These are phyloP conservation scores for Sarocladium brachiariae DNA, from an alignment of 2,329 filamentous ascomycete genomes.

Conservation along the genomic window DNA sequence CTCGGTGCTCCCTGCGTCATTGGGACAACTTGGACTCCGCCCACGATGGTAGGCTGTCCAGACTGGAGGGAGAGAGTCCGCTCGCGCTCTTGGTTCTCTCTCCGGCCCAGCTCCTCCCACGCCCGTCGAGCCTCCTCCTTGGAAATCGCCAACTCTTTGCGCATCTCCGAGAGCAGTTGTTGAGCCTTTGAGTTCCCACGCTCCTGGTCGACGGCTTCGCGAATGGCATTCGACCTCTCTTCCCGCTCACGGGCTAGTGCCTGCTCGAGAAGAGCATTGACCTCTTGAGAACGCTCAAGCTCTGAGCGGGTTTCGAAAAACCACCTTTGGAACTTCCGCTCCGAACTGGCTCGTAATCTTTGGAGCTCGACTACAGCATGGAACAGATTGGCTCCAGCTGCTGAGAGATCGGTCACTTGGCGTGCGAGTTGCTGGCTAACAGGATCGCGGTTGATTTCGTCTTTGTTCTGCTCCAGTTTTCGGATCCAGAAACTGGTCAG, in stretches of 20 bases:
- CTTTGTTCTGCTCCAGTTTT: slow-evolving; percentile 81
- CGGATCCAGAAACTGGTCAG: slow-evolving; percentile 97
- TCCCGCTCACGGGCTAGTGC: slow-evolving; percentile 69
- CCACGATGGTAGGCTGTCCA: slow-evolving; percentile 81
- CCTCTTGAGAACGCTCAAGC: slow-evolving; percentile 76
- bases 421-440: slow-evolving; percentile 82
- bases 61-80: slow-evolving; percentile 77
- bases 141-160: slow-evolving; percentile 85
- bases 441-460: slow-evolving; percentile 75
- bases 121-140: slow-evolving; percentile 93
- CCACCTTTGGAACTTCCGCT: slow-evolving; percentile 97
- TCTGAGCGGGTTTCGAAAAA: slow-evolving; percentile 92
- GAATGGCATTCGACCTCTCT: slow-evolving; percentile 59
- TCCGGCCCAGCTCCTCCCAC: slow-evolving; percentile 92
- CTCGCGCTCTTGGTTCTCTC: slow-evolving; percentile 89
- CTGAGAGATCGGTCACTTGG: slow-evolving; percentile 95
- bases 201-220: slow-evolving; percentile 59
- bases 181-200: slow-evolving; percentile 68
- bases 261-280: slow-evolving; percentile 71
- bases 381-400: slow-evolving; percentile 92
- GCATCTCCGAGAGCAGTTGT: slow-evolving; percentile 80
- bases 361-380: slow-evolving; percentile 96
- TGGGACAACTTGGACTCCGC: slow-evolving; percentile 90
- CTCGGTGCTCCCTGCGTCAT: slow-evolving; percentile 69
- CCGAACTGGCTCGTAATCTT: slow-evolving; percentile 84